Evolutionary conservation across 495 filamentous ascomycete species (phyloP).

Genomic region (Aspergillus ostianus): DNA sequence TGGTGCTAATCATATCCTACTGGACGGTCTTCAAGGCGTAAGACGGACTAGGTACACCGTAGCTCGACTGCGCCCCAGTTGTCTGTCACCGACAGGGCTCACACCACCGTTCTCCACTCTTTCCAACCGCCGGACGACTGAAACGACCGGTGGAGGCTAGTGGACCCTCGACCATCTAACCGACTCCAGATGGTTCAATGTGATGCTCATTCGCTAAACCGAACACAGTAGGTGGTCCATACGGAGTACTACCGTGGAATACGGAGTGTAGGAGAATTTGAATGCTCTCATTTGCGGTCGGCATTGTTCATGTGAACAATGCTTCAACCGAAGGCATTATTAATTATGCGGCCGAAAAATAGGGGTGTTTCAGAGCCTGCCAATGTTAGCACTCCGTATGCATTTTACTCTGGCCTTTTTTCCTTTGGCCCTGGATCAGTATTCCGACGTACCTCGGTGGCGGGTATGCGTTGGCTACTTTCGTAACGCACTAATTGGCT

Average conservation of each 20-base stretch:
- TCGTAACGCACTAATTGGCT: slow-evolving; percentile 56
- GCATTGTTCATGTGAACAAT: neutral
- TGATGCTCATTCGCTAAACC: neutral
- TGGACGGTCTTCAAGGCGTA: no score
- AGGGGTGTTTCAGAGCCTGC: slow-evolving; percentile 40
- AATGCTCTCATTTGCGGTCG: neutral
- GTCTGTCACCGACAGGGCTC: no score
- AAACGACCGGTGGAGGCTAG: neutral
- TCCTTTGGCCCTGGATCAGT: neutral
- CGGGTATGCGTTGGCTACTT: slow-evolving; percentile 48
- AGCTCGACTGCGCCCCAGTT: no score
- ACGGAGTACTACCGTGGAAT: neutral
- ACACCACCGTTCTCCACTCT: neutral
- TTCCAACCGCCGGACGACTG: neutral
- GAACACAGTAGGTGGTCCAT: neutral
- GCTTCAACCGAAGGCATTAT: neutral
- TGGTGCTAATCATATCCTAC: no score
- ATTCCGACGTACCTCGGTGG: slow-evolving; percentile 41
- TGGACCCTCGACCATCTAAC: neutral
- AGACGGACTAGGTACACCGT: no score
- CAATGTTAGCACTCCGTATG: neutral
- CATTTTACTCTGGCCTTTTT: no score
- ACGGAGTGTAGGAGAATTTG: neutral
- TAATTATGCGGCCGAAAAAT: slow-evolving; percentile 23
- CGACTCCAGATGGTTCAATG: neutral